These are phyloP conservation scores for Fragaria ananassa DNA, from an alignment of 306 rosid species.

Conservation along the genomic window DNA sequence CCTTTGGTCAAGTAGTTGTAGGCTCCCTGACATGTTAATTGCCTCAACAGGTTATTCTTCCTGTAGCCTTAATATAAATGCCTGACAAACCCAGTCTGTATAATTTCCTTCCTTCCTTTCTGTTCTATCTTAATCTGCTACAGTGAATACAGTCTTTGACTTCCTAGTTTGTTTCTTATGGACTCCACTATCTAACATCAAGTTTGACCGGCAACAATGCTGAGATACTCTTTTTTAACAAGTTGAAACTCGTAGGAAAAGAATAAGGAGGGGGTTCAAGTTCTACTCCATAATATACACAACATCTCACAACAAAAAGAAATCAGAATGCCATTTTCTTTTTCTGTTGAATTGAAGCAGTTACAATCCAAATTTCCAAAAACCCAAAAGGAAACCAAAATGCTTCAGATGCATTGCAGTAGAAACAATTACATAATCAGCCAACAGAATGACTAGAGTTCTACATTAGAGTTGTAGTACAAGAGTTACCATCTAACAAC, in stretches of 20 bases:
- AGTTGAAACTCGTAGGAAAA: background rate
- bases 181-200: background rate
- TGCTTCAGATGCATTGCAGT: background rate
- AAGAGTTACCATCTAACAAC: conserved; percentile 13
- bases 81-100: conserved; percentile 18
- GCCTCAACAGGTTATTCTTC: conserved; percentile 14
- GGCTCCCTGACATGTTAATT: conserved; percentile 13
- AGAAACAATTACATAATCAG: conserved; percentile 18
- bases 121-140: background rate
- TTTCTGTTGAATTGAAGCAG: background rate
- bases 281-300: background rate
- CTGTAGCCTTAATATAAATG: conserved; percentile 15
- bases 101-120: conserved; percentile 6
- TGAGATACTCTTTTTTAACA: background rate
- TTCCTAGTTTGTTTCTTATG: background rate
- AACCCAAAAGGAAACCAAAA: background rate
- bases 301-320: background rate
- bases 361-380: too few relatives aligned
- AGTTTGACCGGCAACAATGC: background rate
- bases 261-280: background rate
- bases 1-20: conserved; percentile 8
- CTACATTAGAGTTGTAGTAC: background rate
- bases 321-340: background rate
- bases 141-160: background rate
- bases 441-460: conserved; percentile 6